Base-by-base conservation (phyloP, 1,139 yeast genomes). In the Geotrichum cucujoidarum region DNA sequence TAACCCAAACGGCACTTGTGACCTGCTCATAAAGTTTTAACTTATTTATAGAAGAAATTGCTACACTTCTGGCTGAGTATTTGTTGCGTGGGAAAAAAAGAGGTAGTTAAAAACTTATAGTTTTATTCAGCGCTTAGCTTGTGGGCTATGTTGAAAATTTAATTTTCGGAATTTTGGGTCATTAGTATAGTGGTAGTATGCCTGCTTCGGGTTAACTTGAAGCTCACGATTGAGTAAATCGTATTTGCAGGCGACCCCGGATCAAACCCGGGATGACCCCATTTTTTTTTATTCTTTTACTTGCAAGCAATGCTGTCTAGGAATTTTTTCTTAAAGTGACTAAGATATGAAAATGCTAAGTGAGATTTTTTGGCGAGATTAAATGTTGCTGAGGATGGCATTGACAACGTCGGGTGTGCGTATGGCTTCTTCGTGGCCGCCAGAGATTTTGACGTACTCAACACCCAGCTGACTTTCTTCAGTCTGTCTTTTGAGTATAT, bases 361-460 rank as follows among this genome's bases (percentile, higher is more conserved):
- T 24, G 27, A 10, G 6, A 24, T 6, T 6, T 24, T 6, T 10
- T 24, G 10, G 10, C 27, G 6, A 24, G 27, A 24, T 30, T n/a
- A 38, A 32, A 51, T n/a, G 36, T 50, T 35, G n/a, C 40, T 48
- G n/a, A 30, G 24, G 3, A 52, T 52, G 2, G 44, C 47, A n/a
- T 41, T 33, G 5, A 51, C 51, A 14, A 51, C 29, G 11, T 21
- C 45, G 5, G 30, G 16, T 30, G 46, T 45, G n/a, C 22, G 29
- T 35, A 47, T 53, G 6, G 56, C 60, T 24, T 67, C 61, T 46
- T 66, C 64, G 52, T 67, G 71, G 13, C 41, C 41, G 2, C 71
- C 71, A 45, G 56, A 55, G 37, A 60, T 62, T 10, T 50, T 49
- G 22, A 55, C 36, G 10, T 34, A 24, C 25, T 45, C 42, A 22